Percentiles rank a stretch among this genome's conserved stretches.
Evolutionary conservation across 2,329 filamentous ascomycete species (phyloP).

Genomic region (Basipetospora sp.): DNA sequence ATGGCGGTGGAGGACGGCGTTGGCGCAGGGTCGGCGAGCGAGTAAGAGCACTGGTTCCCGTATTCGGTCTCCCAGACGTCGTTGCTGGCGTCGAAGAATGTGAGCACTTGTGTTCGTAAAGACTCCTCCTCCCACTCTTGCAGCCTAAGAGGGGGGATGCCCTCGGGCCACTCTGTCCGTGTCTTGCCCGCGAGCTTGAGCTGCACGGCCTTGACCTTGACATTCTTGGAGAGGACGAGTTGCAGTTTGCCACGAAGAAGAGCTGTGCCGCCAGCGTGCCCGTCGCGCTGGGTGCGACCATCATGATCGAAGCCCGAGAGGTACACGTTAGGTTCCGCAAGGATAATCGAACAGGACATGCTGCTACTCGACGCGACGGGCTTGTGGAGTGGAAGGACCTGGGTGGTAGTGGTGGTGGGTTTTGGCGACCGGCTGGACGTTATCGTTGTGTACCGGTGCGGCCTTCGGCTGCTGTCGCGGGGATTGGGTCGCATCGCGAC

Average conservation of each 20-base stretch:
- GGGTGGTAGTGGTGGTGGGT: neutral
- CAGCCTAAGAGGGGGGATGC: constrained; percentile 74
- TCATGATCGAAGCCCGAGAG: constrained; percentile 65
- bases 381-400: constrained; percentile 25
- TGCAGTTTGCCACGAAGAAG: constrained; percentile 75
- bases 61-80: constrained; percentile 45
- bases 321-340: constrained; percentile 70
- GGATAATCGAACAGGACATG: constrained; percentile 54
- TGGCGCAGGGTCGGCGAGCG: constrained; percentile 25
- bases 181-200: constrained; percentile 75
- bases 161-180: constrained; percentile 90
- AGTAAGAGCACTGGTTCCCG: constrained; percentile 48
- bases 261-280: constrained; percentile 57
- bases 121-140: constrained; percentile 74
- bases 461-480: neutral
- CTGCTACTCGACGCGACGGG: constrained; percentile 68
- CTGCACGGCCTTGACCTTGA: constrained; percentile 84
- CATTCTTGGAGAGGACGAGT: constrained; percentile 69
- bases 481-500: constrained; percentile 2
- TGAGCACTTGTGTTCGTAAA: constrained; percentile 74
- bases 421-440: constrained; percentile 2
- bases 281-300: constrained; percentile 35
- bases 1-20: constrained; percentile 21
- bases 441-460: neutral
- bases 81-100: constrained; percentile 74